phyloP scores from a whole-genome alignment of 202 grass and related monocot genomes.

The Carex arenaria region DNA sequence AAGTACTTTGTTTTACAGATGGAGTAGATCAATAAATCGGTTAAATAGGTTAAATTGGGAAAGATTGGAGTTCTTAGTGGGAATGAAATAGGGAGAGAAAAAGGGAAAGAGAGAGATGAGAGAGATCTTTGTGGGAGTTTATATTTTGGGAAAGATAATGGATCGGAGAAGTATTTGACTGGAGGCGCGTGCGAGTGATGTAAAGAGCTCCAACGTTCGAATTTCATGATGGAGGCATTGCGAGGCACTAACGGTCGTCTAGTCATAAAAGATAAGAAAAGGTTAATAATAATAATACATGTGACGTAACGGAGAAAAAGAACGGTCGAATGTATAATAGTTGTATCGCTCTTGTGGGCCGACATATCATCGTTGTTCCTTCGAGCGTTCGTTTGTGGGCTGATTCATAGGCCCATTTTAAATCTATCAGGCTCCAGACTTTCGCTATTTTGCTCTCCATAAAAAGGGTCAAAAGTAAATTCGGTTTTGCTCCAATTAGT shows the following conservation, averaged over 20 bases:
- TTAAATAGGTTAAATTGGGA: background rate
- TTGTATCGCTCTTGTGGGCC: background rate
- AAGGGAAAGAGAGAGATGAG: too few species aligned
- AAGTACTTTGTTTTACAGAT: background rate
- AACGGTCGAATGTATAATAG: background rate
- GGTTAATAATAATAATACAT: background rate
- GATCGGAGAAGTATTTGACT: background rate
- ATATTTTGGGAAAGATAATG: background rate
- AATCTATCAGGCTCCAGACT: background rate
- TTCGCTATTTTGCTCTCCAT: background rate
- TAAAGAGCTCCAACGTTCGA: slow-evolving; percentile 27
- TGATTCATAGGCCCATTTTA: background rate
- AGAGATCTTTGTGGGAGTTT: background rate
- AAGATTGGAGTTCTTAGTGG: background rate
- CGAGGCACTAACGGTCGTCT: slow-evolving; percentile 8
- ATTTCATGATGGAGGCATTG: background rate
- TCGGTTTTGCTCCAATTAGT: background rate
- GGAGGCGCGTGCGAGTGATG: background rate
- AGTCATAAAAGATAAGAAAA: background rate
- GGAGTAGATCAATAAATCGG: background rate
- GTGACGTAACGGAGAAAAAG: background rate
- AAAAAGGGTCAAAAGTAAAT: background rate
- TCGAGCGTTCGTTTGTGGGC: background rate
- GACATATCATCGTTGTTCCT: background rate
- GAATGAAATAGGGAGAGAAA: too few species aligned